phyloP scores from a whole-genome alignment of 139 green algal genomes.

The Pseudopediastrum boryanum region DNA sequence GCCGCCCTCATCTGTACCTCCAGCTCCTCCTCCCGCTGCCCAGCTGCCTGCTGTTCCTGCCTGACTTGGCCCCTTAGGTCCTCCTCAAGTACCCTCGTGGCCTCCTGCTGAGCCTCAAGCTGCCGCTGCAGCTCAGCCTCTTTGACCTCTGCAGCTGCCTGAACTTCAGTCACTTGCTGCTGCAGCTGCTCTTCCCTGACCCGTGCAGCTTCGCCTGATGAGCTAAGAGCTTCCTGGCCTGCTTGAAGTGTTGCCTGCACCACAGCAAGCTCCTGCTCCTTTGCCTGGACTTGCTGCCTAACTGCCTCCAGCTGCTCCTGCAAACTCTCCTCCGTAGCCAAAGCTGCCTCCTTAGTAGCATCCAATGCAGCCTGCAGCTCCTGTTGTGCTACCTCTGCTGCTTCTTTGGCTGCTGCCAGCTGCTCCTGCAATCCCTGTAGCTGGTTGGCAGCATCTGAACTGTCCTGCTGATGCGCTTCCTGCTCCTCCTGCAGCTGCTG shows the following conservation, averaged over 20 bases:
- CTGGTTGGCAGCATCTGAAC: background rate
- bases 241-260: too few relatives aligned
- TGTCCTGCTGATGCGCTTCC: background rate
- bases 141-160: background rate
- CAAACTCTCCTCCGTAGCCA: too few relatives aligned
- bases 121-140: slow-evolving; percentile 21
- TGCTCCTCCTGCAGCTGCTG: slow-evolving; percentile 16
- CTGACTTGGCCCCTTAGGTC: slow-evolving; percentile 12
- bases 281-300: background rate
- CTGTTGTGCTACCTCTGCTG: too few relatives aligned
- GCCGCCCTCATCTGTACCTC: background rate
- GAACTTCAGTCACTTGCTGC: slow-evolving; percentile 5
- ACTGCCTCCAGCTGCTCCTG: background rate
- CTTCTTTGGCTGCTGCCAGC: too few relatives aligned
- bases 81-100: background rate
- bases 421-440: too few relatives aligned
- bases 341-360: too few relatives aligned
- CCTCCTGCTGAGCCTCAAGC: slow-evolving; percentile 25
- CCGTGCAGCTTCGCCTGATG: slow-evolving; percentile 22
- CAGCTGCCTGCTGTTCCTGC: background rate
- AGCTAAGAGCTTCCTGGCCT: background rate
- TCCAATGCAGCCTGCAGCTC: too few relatives aligned
- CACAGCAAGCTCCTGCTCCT: slow-evolving; percentile 1
- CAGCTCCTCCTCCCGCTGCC: background rate
- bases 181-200: slow-evolving; percentile 18